phyloP scores from a whole-genome alignment of 495 filamentous ascomycete species.

The Friedmanniomyces simplex region DNA sequence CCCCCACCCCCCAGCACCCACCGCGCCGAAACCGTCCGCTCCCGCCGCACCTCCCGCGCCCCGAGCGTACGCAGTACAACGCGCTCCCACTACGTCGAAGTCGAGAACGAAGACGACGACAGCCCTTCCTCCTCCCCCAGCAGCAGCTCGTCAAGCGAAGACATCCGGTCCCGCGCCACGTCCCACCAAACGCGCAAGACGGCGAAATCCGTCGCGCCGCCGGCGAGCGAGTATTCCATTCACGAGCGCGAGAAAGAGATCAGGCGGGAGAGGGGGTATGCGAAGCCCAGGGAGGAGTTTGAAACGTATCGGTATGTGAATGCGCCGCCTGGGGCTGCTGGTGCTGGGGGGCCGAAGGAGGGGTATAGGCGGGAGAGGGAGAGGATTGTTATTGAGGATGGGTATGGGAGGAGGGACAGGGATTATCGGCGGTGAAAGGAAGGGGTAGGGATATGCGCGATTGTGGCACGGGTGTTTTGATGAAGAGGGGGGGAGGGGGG shows the following conservation, averaged over 20 bases:
- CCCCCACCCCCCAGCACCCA: slow-evolving; percentile 15
- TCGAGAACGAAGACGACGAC: slow-evolving; percentile 12
- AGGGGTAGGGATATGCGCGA: not conserved
- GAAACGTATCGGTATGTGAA: slow-evolving; percentile 31
- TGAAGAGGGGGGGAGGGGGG: too few relatives aligned
- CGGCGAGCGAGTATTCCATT: slow-evolving; percentile 19
- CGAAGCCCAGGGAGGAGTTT: slow-evolving; percentile 23
- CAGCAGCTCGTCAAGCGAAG: not conserved
- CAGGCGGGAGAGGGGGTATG: slow-evolving; percentile 21
- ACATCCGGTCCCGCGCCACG: slow-evolving; percentile 6
- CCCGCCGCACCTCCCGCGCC: slow-evolving; percentile 13
- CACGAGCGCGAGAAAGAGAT: slow-evolving; percentile 25
- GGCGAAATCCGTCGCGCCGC: not conserved
- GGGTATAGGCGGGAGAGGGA: slow-evolving; percentile 18
- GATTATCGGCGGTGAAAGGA: slow-evolving; percentile 20
- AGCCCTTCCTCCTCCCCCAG: too few relatives aligned
- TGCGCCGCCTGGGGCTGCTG: slow-evolving; percentile 23
- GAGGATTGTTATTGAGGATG: slow-evolving; percentile 19
- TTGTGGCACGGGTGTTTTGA: too few relatives aligned
- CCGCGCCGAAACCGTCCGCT: not conserved
- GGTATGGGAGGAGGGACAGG: slow-evolving; percentile 21
- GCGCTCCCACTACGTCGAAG: slow-evolving; percentile 29
- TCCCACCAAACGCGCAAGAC: slow-evolving; percentile 9
- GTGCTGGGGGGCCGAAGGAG: too few relatives aligned
- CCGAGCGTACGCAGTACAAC: slow-evolving; percentile 3